These are phyloP conservation scores for Termitomyces titanicus DNA, from an alignment of 768 basidiomycete species.

Conservation along the genomic window DNA sequence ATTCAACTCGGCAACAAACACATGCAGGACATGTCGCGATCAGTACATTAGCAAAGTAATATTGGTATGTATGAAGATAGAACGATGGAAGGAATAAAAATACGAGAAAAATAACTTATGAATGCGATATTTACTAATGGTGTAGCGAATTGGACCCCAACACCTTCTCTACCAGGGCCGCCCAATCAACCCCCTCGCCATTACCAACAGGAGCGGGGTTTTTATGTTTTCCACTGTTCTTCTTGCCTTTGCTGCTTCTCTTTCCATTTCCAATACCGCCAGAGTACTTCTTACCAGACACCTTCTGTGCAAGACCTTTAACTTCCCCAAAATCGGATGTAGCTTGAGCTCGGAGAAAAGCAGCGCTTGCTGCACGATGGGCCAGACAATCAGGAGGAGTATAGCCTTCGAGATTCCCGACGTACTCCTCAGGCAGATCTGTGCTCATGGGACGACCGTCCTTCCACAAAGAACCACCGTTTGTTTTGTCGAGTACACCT, in stretches of 20 bases:
- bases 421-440: conserved; percentile 15
- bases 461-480: conserved; percentile 61
- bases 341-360: conserved; percentile 77
- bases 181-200: conserved; percentile 42
- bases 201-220: conserved; percentile 25
- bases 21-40: no score
- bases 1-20: no score
- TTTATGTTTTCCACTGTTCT: background rate
- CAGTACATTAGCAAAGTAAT: background rate
- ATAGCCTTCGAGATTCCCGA: conserved; percentile 48
- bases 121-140: background rate
- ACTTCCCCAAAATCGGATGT: conserved; percentile 70
- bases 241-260: conserved; percentile 17
- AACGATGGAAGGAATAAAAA: background rate
- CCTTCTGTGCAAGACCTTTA: conserved; percentile 58
- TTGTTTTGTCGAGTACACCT: conserved; percentile 61
- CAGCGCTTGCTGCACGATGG: conserved; percentile 60
- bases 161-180: conserved; percentile 32
- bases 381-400: conserved; percentile 53
- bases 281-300: conserved; percentile 37
- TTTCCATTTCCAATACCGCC: conserved; percentile 27
- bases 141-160: conserved; percentile 15
- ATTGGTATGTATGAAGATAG: background rate
- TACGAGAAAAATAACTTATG: background rate
- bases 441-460: conserved; percentile 55